A percentile compares a stretch with the other conserved stretches of the same genome.
These are phyloP conservation scores for Leishmania braziliensis DNA, from an alignment of 208 protist species.

Conservation along the genomic window DNA sequence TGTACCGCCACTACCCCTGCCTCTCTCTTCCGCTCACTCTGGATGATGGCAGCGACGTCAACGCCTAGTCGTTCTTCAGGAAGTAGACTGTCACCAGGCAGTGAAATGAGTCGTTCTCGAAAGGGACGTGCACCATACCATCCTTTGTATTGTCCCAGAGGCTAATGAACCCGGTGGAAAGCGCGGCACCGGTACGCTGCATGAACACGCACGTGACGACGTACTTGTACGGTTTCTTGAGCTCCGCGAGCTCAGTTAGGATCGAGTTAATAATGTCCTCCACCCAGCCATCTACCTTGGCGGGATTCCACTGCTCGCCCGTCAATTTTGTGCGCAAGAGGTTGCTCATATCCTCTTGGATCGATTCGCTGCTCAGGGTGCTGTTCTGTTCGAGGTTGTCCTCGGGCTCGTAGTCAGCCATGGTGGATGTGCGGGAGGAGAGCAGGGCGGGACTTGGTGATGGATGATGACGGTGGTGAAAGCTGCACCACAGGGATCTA, in stretches of 20 bases:
- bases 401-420: slow-evolving; percentile 71
- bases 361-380: slow-evolving; percentile 81
- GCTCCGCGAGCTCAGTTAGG: slow-evolving; percentile 82
- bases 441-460: not conserved
- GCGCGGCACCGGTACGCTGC: slow-evolving; percentile 90
- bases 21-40: not conserved
- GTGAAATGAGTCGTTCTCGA: slow-evolving; percentile 85
- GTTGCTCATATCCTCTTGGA: slow-evolving; percentile 77
- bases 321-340: slow-evolving; percentile 70
- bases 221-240: slow-evolving; percentile 95
- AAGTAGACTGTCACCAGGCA: slow-evolving; percentile 90
- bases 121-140: slow-evolving; percentile 87
- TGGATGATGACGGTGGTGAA: not conserved
- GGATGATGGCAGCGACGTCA: not conserved
- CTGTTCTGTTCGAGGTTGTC: slow-evolving; percentile 75
- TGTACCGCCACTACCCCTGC: not conserved
- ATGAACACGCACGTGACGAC: slow-evolving; percentile 90
- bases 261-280: slow-evolving; percentile 77
- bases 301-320: slow-evolving; percentile 73
- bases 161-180: slow-evolving; percentile 89
- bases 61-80: slow-evolving; percentile 74
- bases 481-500: not conserved
- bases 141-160: slow-evolving; percentile 94
- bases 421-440: slow-evolving; percentile 13
- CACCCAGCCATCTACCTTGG: slow-evolving; percentile 86